Percentiles rank a stretch among this genome's conserved stretches.
phyloP scores from a whole-genome alignment of 2,329 filamentous ascomycete genomes.

The Passalora sequoiae region DNA sequence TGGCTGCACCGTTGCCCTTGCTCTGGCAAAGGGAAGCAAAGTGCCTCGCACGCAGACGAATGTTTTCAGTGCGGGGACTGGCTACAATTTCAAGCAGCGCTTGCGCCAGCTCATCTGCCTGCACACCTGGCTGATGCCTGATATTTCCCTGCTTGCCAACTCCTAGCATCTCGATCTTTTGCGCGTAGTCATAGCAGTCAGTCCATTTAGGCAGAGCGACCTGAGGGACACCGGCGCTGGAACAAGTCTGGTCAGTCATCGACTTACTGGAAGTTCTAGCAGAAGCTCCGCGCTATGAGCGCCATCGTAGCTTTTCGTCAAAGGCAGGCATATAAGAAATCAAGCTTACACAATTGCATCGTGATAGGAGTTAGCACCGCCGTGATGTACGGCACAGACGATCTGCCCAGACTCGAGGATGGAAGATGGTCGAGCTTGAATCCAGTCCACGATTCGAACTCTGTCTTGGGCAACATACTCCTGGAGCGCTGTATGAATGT shows the following conservation, averaged over 20 bases:
- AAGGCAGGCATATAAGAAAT: too few species aligned
- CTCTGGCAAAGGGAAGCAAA: background rate
- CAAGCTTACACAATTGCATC: background rate
- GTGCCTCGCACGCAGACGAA: background rate
- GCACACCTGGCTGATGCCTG: background rate
- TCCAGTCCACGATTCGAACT: background rate
- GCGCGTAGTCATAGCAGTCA: constrained; percentile 1
- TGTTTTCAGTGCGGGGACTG: background rate
- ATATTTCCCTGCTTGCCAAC: background rate
- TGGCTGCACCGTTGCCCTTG: background rate
- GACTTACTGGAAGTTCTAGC: background rate
- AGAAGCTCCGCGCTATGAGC: background rate
- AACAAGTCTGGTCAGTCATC: background rate
- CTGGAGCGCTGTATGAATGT: background rate
- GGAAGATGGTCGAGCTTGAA: background rate
- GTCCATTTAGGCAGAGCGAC: background rate
- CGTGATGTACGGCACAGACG: constrained; percentile 1
- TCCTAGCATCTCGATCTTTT: background rate
- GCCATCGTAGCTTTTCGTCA: background rate
- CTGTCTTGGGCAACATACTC: background rate
- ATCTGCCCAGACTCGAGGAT: background rate
- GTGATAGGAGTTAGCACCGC: constrained; percentile 1
- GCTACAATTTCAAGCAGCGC: background rate
- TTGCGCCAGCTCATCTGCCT: background rate
- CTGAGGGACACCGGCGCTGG: background rate